Conservation (phyloP, 768 basidiomycete species). For the Mycena galopus region DNA sequence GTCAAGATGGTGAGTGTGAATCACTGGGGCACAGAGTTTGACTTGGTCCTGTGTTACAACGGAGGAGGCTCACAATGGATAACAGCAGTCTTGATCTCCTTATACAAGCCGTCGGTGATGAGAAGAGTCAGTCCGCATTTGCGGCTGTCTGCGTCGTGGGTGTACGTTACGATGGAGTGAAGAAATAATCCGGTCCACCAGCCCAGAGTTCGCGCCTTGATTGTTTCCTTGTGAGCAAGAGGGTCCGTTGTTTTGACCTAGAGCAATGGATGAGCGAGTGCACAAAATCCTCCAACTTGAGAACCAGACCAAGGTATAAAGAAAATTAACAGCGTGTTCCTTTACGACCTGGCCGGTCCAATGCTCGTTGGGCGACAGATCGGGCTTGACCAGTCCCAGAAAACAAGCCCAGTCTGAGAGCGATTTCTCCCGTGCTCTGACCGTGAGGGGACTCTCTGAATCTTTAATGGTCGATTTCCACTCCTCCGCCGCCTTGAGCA, state of each 20-base stretch:
- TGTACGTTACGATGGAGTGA: conserved; percentile 1
- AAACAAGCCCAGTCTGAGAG: neutral
- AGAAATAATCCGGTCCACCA: neutral
- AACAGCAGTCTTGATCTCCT: neutral
- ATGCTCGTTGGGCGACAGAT: too few species aligned
- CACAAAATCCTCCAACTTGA: neutral
- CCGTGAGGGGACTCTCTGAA: conserved; percentile 3
- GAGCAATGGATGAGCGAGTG: neutral
- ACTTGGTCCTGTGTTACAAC: neutral
- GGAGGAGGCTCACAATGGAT: neutral
- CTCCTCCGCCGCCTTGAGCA: neutral
- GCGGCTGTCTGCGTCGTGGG: neutral
- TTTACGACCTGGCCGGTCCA: too few species aligned
- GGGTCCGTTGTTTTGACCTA: neutral
- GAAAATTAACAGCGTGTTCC: too few species aligned
- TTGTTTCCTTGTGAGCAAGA: neutral
- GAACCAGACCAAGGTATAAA: too few species aligned
- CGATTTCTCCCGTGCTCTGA: too few species aligned
- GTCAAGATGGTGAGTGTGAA: neutral
- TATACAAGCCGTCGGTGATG: neutral
- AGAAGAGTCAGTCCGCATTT: conserved; percentile 10
- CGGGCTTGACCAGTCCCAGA: neutral
- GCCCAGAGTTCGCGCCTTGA: neutral
- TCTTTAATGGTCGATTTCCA: neutral
- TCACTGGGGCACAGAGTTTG: neutral